Base-by-base conservation (phyloP, 257 asterid species). In the Cordia subcordata region DNA sequence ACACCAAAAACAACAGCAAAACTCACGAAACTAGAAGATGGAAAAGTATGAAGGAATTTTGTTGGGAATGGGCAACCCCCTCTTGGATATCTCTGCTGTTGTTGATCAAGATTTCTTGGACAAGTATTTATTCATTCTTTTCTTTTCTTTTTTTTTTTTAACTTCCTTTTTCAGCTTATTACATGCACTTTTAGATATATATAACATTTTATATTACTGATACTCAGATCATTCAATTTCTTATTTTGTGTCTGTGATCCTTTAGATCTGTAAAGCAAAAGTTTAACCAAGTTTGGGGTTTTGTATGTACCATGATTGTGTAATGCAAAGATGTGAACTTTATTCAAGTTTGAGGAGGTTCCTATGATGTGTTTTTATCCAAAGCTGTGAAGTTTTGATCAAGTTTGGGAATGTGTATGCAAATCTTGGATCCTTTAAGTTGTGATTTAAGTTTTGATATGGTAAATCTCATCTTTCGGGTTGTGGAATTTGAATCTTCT, bases 11-110 rank as follows among this genome's bases (percentile, higher is more conserved):
- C 18, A 49, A 14, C 5, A 5, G 16, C 52, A n/a, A 8, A n/a
- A n/a, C n/a, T n/a, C n/a, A n/a, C n/a, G n/a, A n/a, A n/a, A n/a
- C 10, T 6, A 11, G 8, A 49, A 15, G 2, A 49, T 49, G 99
- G 97, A 35, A 16, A 16, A 49, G 68, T 49, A 27, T 65, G 84
- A 90, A 8, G 93, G 96, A 17, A 71, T 93, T 56, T 81, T 93
- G 8, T 70, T 93, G 46, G 97, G 99, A 69, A 89, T 93, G 95
- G 99, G 99, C 47, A 89, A 89, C 49, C 99, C 99, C 35, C 83
- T 93, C 4, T 58, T 86, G 70, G 97, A 89, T 35, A 82, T 88
- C 44, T 81, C 96, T 1, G 79, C 97, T 13, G 92, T 86, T n/a
- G 97, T 93, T 15, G 95, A 93, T 70, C 94, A 80, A 45, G 89